Conservation (phyloP, 1,284 basidiomycete genomes). For the Leccinum colubrinum region DNA sequence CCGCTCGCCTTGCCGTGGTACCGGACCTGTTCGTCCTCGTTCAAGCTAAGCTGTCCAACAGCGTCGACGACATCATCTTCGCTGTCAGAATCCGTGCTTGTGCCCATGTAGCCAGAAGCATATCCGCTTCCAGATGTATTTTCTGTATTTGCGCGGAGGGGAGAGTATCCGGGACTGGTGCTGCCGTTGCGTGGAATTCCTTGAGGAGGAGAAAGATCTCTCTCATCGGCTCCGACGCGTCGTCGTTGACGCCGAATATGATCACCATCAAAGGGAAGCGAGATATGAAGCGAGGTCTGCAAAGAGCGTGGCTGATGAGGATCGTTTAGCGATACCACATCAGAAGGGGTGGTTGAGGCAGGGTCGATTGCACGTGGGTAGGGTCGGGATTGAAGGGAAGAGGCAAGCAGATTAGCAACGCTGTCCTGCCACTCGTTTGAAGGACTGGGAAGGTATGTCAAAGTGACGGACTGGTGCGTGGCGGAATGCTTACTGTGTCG, state of each 20-base stretch:
- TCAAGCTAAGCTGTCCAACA: constrained; percentile 79
- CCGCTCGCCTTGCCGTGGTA: constrained; percentile 75
- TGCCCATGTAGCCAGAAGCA: constrained; percentile 28
- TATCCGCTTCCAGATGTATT: constrained; percentile 20
- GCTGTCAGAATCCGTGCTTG: constrained; percentile 35
- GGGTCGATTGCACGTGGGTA: constrained; percentile 1
- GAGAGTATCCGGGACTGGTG: constrained; percentile 21
- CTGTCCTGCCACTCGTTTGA: constrained; percentile 80
- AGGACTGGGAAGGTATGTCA: constrained; percentile 44
- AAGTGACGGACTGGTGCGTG: not conserved
- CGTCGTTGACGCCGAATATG: constrained; percentile 32
- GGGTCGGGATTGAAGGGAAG: constrained; percentile 16
- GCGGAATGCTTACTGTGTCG: constrained; percentile 53
- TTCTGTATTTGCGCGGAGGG: no score
- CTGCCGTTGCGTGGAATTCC: constrained; percentile 12
- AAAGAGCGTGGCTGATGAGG: constrained; percentile 5
- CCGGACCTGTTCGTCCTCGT: constrained; percentile 79
- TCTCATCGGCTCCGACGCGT: constrained; percentile 22
- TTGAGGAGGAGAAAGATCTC: constrained; percentile 7
- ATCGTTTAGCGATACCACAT: constrained; percentile 16
- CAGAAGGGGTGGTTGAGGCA: constrained; percentile 5
- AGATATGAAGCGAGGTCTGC: constrained; percentile 10
- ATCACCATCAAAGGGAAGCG: constrained; percentile 18
- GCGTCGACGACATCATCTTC: constrained; percentile 64
- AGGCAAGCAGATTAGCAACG: constrained; percentile 45